These are phyloP conservation scores for Avena atlantica DNA, from an alignment of 176 grass and related monocot genomes.

Conservation along the genomic window DNA sequence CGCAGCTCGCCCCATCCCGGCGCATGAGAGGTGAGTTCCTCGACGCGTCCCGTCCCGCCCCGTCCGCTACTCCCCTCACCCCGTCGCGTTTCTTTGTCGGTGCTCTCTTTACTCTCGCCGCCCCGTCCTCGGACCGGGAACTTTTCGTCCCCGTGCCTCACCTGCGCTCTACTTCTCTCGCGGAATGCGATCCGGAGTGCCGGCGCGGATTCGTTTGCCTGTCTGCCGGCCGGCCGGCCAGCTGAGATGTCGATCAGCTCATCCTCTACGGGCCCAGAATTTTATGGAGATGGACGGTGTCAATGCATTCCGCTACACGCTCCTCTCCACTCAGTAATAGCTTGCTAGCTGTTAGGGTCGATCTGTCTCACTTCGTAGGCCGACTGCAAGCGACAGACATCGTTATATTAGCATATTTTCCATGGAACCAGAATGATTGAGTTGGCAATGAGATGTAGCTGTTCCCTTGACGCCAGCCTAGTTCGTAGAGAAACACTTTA, in stretches of 20 bases:
- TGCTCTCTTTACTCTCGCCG: not conserved
- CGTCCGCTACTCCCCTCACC: not conserved
- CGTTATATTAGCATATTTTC: not conserved
- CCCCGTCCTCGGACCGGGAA: not conserved
- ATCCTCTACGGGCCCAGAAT: not conserved
- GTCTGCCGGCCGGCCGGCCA: not conserved
- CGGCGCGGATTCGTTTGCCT: not conserved
- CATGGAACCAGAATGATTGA: not conserved
- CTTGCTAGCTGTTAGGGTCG: not conserved
- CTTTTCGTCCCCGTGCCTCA: not conserved
- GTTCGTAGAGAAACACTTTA: not conserved
- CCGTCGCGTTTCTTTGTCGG: not conserved
- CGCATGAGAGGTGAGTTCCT: constrained; percentile 35
- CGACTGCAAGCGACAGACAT: not conserved
- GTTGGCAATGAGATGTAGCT: not conserved
- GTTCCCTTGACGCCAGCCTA: not conserved
- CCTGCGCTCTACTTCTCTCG: not conserved
- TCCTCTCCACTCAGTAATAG: not conserved
- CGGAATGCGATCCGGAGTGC: not conserved
- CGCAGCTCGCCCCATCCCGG: not conserved
- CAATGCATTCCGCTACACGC: not conserved
- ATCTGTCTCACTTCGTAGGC: not conserved
- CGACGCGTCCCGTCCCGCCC: not conserved
- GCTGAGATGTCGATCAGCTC: constrained; percentile 31
- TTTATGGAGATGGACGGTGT: not conserved